Evolutionary conservation across 2,329 filamentous ascomycete species (phyloP), one percentile per base, ranked within the genome.

Genomic region (Fusarium sp.): DNA sequence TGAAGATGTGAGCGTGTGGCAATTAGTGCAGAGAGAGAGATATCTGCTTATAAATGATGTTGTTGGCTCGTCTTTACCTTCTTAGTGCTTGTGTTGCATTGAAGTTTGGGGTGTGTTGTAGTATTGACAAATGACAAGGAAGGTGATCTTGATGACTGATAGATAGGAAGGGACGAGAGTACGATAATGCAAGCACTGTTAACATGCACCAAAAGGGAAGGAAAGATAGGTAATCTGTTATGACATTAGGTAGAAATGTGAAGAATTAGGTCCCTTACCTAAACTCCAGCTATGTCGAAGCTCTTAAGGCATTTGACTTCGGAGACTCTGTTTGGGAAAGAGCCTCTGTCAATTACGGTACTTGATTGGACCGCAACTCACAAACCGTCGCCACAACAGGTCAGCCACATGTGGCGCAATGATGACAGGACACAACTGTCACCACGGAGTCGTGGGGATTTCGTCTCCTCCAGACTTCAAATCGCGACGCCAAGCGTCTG

Each of bases 381-480:
- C 10, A 7, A 18, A n/a, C 19, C 33, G 35, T 18, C 35, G 73
- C 66, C 66, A 74, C 65, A 52, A 10, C 2, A 10, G 10, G 41
- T 33, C 37, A 76, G 74, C 74, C 74, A 77, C 74, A 74, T 27
- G 18, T 51, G 49, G 51, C 62, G 51, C 61, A 63, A 73, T 70
- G 70, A 77, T 75, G 73, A 77, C 75, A 73, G 41, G 56, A 57
- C 67, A 73, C 61, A 63, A 63, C 62, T 54, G 60, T 60, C 62
- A 72, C 48, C 37, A 64, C 46, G 41, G 66, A 65, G 42, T 63
- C 37, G 35, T 42, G 51, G 63, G 60, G 52, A 44, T 65, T 49
- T 68, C 49, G 54, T 54, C 63, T 66, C 66, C 39, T 56, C 35
- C 42, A 68, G 67, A 63, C 42, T 52, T 44, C 39, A 56, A 55